A percentile compares a stretch with the other conserved stretches of the same genome.
These are phyloP conservation scores for Penicillium sp. DNA, from an alignment of 2,329 filamentous ascomycete genomes.

Conservation along the genomic window DNA sequence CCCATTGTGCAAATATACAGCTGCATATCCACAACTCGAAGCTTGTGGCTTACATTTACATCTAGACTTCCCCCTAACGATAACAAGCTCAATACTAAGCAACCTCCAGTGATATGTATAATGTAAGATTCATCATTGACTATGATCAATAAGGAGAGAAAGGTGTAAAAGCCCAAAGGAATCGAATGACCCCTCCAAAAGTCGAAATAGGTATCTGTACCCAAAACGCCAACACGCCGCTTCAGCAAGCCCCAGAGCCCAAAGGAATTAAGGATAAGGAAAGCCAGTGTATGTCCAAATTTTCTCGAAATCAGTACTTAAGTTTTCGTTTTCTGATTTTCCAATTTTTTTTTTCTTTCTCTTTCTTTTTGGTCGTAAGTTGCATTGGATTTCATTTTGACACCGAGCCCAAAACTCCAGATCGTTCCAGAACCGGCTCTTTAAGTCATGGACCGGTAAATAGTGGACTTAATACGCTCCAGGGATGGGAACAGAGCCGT, in stretches of 20 bases:
- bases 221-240: conserved; percentile 9
- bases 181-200: conserved; percentile 6
- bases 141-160: not conserved
- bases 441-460: not conserved
- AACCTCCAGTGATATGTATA: not conserved
- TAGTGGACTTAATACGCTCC: conserved; percentile 66
- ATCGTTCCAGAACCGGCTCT: not conserved
- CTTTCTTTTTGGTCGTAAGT: not conserved
- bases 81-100: too few species aligned
- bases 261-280: conserved; percentile 11
- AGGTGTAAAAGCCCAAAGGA: not conserved
- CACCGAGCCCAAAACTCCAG: not conserved
- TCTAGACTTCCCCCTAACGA: too few species aligned
- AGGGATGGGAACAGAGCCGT: conserved; percentile 84
- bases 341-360: not conserved
- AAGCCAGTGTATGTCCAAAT: conserved; percentile 11
- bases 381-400: not conserved
- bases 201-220: conserved; percentile 25
- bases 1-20: too few species aligned
- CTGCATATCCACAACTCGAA: too few species aligned
- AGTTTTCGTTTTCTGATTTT: not conserved
- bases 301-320: conserved; percentile 3
- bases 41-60: too few species aligned
- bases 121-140: not conserved
- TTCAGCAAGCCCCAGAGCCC: conserved; percentile 12